Conservation (phyloP, 805 yeast species). For the Sugiyamaella americana region DNA sequence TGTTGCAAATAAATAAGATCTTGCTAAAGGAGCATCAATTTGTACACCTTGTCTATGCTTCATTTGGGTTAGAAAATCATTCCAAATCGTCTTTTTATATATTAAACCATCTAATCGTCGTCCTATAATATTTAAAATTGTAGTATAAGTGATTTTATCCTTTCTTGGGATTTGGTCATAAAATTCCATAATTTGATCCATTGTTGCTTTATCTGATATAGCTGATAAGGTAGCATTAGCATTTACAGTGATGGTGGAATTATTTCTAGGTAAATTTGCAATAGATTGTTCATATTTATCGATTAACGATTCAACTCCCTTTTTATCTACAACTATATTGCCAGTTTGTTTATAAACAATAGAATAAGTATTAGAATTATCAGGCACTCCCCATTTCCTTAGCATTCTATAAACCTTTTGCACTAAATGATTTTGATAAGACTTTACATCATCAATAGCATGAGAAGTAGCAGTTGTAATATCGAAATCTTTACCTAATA, state of each 20-base stretch:
- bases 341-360: constrained; percentile 1
- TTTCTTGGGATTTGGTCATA: constrained; percentile 4
- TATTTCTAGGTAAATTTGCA: background rate
- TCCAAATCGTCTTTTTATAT: background rate
- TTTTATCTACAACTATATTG: background rate
- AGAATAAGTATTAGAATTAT: constrained; percentile 10
- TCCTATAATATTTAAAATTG: constrained; percentile 9
- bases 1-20: constrained; percentile 6
- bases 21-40: constrained; percentile 2
- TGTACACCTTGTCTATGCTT: background rate
- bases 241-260: background rate
- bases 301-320: background rate
- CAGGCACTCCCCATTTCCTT: constrained; percentile 20
- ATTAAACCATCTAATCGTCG: background rate
- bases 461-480: too few species aligned
- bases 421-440: constrained; percentile 6
- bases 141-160: constrained; percentile 10
- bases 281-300: background rate
- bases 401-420: constrained; percentile 9
- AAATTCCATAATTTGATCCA: constrained; percentile 4
- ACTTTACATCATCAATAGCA: background rate
- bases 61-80: background rate
- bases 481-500: constrained; percentile 3
- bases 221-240: constrained; percentile 10
- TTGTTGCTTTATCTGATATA: constrained; percentile 1